These are phyloP conservation scores for Psilocybe mexicana DNA, from an alignment of 1,284 basidiomycete species.

Conservation along the genomic window DNA sequence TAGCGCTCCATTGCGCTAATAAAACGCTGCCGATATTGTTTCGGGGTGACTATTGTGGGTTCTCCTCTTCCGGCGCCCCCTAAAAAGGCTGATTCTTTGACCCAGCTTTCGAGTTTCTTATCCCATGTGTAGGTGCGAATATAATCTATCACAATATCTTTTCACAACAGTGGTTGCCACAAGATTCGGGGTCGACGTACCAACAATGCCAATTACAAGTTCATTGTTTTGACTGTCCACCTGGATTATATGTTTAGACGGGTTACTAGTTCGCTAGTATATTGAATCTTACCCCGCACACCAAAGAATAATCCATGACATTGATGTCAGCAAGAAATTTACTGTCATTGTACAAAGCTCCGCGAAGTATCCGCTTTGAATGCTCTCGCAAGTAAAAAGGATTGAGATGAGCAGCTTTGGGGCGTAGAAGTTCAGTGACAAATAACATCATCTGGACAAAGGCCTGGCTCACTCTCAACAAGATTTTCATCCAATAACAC, in stretches of 20 bases:
- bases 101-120: conserved; percentile 97
- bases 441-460: not conserved
- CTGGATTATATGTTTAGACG: conserved; percentile 24
- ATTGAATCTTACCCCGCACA: conserved; percentile 70
- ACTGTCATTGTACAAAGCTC: conserved; percentile 92
- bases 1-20: conserved; percentile 92
- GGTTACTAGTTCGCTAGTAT: not conserved
- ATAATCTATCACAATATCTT: conserved; percentile 60
- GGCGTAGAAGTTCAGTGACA: conserved; percentile 8
- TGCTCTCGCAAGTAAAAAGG: conserved; percentile 97
- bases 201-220: conserved; percentile 95
- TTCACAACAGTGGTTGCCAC: not conserved
- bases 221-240: conserved; percentile 82
- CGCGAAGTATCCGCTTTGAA: conserved; percentile 89
- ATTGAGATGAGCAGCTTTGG: conserved; percentile 62
- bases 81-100: conserved; percentile 91
- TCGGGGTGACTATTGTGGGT: conserved; percentile 89
- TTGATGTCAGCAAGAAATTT: conserved; percentile 94
- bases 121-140: conserved; percentile 97
- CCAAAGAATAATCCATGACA: conserved; percentile 98
- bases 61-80: conserved; percentile 81
- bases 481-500: conserved; percentile 93
- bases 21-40: conserved; percentile 86
- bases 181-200: conserved; percentile 43
- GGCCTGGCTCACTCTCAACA: conserved; percentile 67